Base-by-base conservation (phyloP, 169 alveolate species). In the Plasmodium billcollinsi region DNA sequence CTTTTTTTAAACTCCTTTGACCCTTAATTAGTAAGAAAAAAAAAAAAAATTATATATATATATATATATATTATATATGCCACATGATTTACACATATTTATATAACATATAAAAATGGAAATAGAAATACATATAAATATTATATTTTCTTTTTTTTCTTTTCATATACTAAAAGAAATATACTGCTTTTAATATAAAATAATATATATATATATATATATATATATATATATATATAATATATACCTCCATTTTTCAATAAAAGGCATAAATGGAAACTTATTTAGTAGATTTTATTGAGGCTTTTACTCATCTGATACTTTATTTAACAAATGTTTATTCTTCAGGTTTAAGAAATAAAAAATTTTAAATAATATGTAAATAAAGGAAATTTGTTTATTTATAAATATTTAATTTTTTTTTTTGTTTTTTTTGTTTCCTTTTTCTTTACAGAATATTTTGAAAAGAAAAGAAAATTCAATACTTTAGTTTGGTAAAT, bases 401-500 rank as follows among this genome's bases (percentile, higher is more conserved):
- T 33, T 33, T 33, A 33, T 33, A 33, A 33, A 33, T 33, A 33
- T 33, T 33, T 33, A 33, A 33, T 33, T 33, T 33, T 33, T n/a
- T 47, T 14, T 47, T n/a, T 49, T 76, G 65, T 76, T 15, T 49
- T 24, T 24, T 24, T 24, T 24, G 26, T 24, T 24, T 24, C 26
- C 26, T 65, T 76, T 49, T 47, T 66, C 67, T 80, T 69, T 80
- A 39, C 73, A 80, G 90, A 80, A 26, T 73, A 80, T 49, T 80
- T 80, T 80, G 83, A 80, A 33, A 80, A 80, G 70, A 80, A 69
- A 70, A 80, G 90, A 69, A 80, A 80, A 26, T 67, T 80, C 66
- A 80, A 80, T 47, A 67, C 90, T 20, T 52, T 80, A 58, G 73
- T 80, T 26, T 80, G 90, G 90, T 80, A 80, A 80, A 29, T 47